A percentile compares a stretch with the other conserved stretches of the same genome.
Evolutionary conservation across 2,329 filamentous ascomycete genomes (phyloP).

Genomic region (Ophiobolus disseminans): DNA sequence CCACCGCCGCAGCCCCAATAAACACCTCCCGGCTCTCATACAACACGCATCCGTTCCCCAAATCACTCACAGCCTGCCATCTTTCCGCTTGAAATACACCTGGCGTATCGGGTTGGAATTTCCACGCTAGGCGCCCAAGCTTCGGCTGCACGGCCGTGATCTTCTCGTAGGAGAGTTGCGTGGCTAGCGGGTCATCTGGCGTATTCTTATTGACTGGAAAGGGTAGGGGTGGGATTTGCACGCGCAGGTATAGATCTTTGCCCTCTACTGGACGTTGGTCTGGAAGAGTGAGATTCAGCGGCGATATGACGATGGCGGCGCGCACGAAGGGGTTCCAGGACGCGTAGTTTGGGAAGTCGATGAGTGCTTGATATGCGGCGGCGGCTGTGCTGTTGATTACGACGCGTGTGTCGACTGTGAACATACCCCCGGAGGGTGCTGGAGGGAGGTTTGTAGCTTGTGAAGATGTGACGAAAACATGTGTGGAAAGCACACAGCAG

Average conservation of each 20-base stretch:
- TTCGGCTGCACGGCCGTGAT: constrained; percentile 38
- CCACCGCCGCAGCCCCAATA: constrained; percentile 21
- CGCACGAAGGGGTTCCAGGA: constrained; percentile 46
- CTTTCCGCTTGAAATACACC: constrained; percentile 23
- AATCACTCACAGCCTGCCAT: constrained; percentile 39
- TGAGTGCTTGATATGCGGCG: constrained; percentile 37
- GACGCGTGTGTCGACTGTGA: constrained; percentile 34
- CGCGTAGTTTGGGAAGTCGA: constrained; percentile 35
- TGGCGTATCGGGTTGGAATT: constrained; percentile 18
- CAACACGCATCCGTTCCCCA: constrained; percentile 30
- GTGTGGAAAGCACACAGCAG: background rate
- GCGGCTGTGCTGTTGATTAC: constrained; percentile 30
- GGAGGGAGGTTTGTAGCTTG: constrained; percentile 34
- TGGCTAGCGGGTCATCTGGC: constrained; percentile 31
- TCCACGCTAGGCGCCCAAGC: constrained; percentile 36
- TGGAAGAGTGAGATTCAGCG: constrained; percentile 26
- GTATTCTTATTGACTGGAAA: constrained; percentile 36
- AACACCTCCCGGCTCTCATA: constrained; percentile 44
- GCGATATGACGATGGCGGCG: constrained; percentile 27
- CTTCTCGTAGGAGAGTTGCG: constrained; percentile 35
- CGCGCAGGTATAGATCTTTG: constrained; percentile 30
- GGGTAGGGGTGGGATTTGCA: constrained; percentile 39
- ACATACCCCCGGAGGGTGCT: constrained; percentile 31
- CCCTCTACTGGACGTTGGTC: constrained; percentile 35
- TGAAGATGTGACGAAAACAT: background rate